Base-by-base conservation (phyloP, 768 basidiomycete species). In the Rhizopogon vesiculosus region DNA sequence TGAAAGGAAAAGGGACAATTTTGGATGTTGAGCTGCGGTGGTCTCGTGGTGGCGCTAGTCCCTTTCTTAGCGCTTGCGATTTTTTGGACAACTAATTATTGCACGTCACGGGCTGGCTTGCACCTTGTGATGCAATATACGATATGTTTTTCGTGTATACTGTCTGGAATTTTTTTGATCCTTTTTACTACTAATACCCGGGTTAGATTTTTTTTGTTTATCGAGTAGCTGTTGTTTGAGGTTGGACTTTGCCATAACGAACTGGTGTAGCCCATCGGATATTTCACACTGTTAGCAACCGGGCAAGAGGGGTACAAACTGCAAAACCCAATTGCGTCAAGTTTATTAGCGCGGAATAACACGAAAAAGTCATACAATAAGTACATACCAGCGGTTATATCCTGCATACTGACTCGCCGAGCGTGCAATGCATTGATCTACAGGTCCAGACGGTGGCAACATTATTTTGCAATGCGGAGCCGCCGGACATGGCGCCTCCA, bases 361-460 rank as follows among this genome's bases (percentile, higher is more conserved):
- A 22, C 22, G 2, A 1, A 22, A 22, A 22, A 22, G 22, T 22
- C 22, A 22, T 22, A 22, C 22, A 91, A 83, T n/a, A 82, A 55
- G 25, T 25, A 25, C 25, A 25, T 25, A 25, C 25, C 25, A 25
- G 5, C 25, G 25, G 3, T 5, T 25, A 25, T 25, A 5, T 25
- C 25, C 25, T 25, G 25, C 25, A 25, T 4, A 1, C 25, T 25
- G 25, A 25, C 25, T 25, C 4, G 4, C 4, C 25, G 25, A 25
- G 25, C 25, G 25, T 25, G 4, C 25, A 25, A 25, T 25, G 4
- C 25, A 25, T 25, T 25, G 25, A 25, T 25, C 25, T 25, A 25
- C 25, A 25, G 4, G 25, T 25, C 25, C 25, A 25, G 25, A 25
- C 25, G 25, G 25, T 25, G 25, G 25, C 25, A 25, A 25, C 25